A percentile compares a stretch with the other conserved stretches of the same genome.
Evolutionary conservation across 23 red algal genomes (phyloP).

Genomic region (Chondrus crispus): DNA sequence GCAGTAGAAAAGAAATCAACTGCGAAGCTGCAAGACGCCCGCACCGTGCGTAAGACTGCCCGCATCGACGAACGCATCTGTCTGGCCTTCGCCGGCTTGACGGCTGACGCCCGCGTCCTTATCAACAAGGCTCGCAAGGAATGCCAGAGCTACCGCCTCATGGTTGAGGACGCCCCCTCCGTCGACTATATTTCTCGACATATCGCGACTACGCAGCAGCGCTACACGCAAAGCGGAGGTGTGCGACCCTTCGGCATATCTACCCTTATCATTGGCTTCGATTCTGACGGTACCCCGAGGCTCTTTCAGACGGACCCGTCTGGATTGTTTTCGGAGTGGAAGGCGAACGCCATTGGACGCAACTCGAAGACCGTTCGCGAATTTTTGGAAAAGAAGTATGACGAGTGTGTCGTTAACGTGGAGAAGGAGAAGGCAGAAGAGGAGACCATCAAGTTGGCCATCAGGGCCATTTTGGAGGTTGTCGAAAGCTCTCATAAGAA

Average conservation of each 20-base stretch:
- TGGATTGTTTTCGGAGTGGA: conserved; percentile 95
- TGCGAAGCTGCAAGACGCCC: conserved; percentile 96
- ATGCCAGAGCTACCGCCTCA: conserved; percentile 97
- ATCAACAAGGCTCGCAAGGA: conserved; percentile 93
- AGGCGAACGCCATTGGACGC: conserved; percentile 92
- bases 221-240: conserved; percentile 96
- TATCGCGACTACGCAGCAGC: conserved; percentile 90
- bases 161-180: conserved; percentile 95
- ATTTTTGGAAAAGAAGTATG: conserved; percentile 97
- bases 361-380: conserved; percentile 96
- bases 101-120: conserved; percentile 93
- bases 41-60: conserved; percentile 94
- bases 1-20: conserved; percentile 94
- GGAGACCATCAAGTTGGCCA: conserved; percentile 81
- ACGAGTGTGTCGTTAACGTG: conserved; percentile 46
- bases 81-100: conserved; percentile 96
- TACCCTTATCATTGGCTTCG: conserved; percentile 95
- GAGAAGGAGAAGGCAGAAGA: conserved; percentile 49
- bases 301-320: conserved; percentile 98
- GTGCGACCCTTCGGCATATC: conserved; percentile 96
- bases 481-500: conserved; percentile 93
- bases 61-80: conserved; percentile 87
- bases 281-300: conserved; percentile 82
- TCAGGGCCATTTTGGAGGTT: conserved; percentile 93
- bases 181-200: conserved; percentile 97